Evolutionary conservation across 768 basidiomycete species (phyloP).

Genomic region (Phylloporus sp.): DNA sequence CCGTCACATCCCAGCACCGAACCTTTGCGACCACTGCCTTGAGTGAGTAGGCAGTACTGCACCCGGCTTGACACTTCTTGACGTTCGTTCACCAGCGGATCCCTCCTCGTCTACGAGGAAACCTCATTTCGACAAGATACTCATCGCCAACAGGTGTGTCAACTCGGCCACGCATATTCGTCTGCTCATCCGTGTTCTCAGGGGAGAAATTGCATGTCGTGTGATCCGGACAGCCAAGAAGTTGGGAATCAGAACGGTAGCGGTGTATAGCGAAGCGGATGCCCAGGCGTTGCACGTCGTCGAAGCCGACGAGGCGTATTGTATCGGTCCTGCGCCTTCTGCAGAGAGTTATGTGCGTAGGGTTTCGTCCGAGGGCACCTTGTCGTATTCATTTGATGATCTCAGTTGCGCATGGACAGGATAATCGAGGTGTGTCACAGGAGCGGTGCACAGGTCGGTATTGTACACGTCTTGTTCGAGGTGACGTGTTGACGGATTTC

Average conservation of each 20-base stretch:
- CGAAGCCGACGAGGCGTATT: conserved; percentile 87
- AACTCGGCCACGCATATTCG: background rate
- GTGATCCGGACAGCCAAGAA: conserved; percentile 88
- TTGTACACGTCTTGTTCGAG: background rate
- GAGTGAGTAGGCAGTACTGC: conserved; percentile 11
- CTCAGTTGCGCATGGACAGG: conserved; percentile 78
- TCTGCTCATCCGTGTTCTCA: conserved; percentile 26
- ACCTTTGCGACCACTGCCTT: conserved; percentile 14
- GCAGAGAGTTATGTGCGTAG: conserved; percentile 82
- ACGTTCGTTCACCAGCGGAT: conserved; percentile 1
- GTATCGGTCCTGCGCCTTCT: conserved; percentile 88
- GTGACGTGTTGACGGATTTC: background rate
- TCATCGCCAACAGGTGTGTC: conserved; percentile 76
- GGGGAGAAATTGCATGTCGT: conserved; percentile 94
- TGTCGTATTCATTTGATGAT: background rate
- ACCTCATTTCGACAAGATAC: conserved; percentile 83
- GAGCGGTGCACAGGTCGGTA: conserved; percentile 77
- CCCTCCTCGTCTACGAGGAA: conserved; percentile 16
- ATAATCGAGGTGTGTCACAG: conserved; percentile 78
- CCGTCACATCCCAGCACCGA: background rate
- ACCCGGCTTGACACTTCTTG: background rate
- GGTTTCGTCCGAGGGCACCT: background rate
- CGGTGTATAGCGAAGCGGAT: conserved; percentile 88
- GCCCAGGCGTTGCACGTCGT: conserved; percentile 75
- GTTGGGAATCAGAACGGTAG: conserved; percentile 86